These are phyloP conservation scores for Podila clonocystis DNA, from an alignment of 192 early-diverging fungal genomes.

Conservation along the genomic window DNA sequence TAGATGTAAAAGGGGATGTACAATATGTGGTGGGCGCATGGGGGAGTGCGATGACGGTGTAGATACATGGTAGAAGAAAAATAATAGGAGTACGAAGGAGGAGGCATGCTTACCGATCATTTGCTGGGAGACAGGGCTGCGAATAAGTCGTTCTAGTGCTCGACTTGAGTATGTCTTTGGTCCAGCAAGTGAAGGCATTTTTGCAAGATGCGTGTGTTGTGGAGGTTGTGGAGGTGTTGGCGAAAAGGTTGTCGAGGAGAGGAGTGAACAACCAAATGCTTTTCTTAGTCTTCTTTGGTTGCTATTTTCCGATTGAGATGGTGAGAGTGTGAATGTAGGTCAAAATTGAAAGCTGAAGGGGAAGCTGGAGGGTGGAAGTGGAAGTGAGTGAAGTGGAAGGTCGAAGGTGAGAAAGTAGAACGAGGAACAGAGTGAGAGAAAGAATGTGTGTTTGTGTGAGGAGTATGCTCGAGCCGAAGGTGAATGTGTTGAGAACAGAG, in stretches of 20 bases:
- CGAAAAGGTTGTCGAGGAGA: too few relatives aligned
- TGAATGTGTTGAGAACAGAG: too few relatives aligned
- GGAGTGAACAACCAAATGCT: slow-evolving; percentile 3
- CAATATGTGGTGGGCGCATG: neutral
- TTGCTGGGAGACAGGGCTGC: slow-evolving; percentile 42
- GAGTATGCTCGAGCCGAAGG: too few relatives aligned
- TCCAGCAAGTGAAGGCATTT: slow-evolving; percentile 43
- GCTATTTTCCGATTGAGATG: neutral
- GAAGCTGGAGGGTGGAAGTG: neutral
- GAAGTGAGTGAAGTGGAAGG: neutral
- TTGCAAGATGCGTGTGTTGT: slow-evolving; percentile 8
- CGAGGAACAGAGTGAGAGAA: too few relatives aligned
- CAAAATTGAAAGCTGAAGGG: neutral
- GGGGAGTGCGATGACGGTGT: neutral
- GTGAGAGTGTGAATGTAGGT: neutral
- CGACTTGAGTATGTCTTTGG: slow-evolving; percentile 43
- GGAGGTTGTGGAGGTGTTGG: neutral
- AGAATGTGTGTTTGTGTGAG: too few relatives aligned
- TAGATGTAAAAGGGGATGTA: too few relatives aligned
- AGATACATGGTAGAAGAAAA: neutral
- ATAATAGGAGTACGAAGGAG: neutral
- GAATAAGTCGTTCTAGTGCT: slow-evolving; percentile 35
- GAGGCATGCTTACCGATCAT: slow-evolving; percentile 38
- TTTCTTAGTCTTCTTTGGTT: too few relatives aligned
- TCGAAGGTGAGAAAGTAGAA: neutral